Conservation (phyloP, 2,329 filamentous ascomycete species). For the Curvularia hawaiiensis region DNA sequence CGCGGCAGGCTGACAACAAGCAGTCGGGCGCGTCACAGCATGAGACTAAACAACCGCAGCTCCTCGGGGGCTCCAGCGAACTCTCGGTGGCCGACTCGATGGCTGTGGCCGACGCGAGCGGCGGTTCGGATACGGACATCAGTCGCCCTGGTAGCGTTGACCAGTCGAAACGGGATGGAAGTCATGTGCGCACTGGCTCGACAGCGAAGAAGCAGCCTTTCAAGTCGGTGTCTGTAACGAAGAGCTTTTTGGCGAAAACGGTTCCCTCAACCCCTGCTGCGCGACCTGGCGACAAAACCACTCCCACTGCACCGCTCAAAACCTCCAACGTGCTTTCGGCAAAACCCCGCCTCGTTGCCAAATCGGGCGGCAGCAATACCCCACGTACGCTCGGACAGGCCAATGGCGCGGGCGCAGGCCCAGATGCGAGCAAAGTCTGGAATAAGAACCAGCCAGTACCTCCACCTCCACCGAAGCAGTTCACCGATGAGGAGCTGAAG, state of each 20-base stretch:
- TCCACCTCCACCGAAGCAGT: slow-evolving; percentile 75
- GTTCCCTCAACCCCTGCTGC: slow-evolving; percentile 57
- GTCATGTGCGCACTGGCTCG: slow-evolving; percentile 63
- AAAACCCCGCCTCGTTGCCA: slow-evolving; percentile 76
- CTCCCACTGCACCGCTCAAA: slow-evolving; percentile 46
- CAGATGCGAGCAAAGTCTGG: slow-evolving; percentile 79
- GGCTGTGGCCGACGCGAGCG: slow-evolving; percentile 70
- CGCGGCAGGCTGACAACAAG: slow-evolving; percentile 22
- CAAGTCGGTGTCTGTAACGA: slow-evolving; percentile 85
- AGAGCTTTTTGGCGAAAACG: slow-evolving; percentile 80
- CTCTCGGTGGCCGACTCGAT: slow-evolving; percentile 40
- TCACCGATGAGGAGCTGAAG: slow-evolving; percentile 83
- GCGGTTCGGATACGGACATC: slow-evolving; percentile 77
- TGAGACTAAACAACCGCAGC: slow-evolving; percentile 32
- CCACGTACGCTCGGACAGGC: slow-evolving; percentile 61
- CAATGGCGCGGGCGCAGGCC: slow-evolving; percentile 64
- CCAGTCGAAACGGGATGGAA: slow-evolving; percentile 62
- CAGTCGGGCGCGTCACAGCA: slow-evolving; percentile 16
- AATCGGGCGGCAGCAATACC: slow-evolving; percentile 66
- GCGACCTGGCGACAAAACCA: slow-evolving; percentile 62
- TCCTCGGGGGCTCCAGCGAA: slow-evolving; percentile 46
- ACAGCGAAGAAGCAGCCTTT: slow-evolving; percentile 75
- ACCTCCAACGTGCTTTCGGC: slow-evolving; percentile 59
- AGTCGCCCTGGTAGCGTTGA: slow-evolving; percentile 61
- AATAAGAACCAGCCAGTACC: slow-evolving; percentile 84